Evolutionary conservation across 225 moss, liverwort and hornwort genomes (phyloP), one percentile per base, ranked within the genome.

Genomic region (Sphagnum tenellum): DNA sequence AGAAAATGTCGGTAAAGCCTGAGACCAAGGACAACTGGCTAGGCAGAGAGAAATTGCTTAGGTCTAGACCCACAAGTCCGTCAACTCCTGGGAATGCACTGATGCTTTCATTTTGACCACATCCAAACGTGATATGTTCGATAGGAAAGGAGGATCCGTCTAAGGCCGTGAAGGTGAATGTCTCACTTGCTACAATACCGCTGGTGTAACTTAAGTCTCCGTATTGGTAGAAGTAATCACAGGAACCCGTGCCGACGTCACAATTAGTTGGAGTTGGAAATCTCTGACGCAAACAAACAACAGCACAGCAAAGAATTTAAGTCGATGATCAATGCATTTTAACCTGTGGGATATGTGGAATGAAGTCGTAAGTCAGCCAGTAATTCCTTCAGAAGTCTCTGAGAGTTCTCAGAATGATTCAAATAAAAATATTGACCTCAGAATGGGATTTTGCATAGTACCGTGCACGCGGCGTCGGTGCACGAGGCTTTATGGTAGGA

Each of bases 31-130:
- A 29, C 29, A 29, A 29, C 56, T 84, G 83, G 3, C 69, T 68
- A 12, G 79, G 69, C n/a, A 84, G 45, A 4, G 83, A 80, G 11
- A 80, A 55, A 0, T 13, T 11, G 2, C 83, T 76, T 45, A 50
- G 61, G 5, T 79, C 80, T 3, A 84, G 58, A 5, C 83, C 83
- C 7, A 84, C 8, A 48, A 84, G 9, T 12, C 83, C 83, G 59
- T 84, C 77, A 3, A 47, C 55, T 45, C 70, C 71, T 7, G 69
- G 13, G 55, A 80, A 70, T 13, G 55, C 69, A 2, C 74, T 76
- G 13, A n/a, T 0, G 29, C 0, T 59, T 8, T 71, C 67, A 12
- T 67, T 61, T 2, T 72, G 56, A 50, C 74, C 79, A 12, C 83
- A 84, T 29, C 83, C 79, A 64, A 84, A 84, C 5, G 64, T 69